Evolutionary conservation across 768 basidiomycete species (phyloP).

Genomic region (Pisolithus sp.): DNA sequence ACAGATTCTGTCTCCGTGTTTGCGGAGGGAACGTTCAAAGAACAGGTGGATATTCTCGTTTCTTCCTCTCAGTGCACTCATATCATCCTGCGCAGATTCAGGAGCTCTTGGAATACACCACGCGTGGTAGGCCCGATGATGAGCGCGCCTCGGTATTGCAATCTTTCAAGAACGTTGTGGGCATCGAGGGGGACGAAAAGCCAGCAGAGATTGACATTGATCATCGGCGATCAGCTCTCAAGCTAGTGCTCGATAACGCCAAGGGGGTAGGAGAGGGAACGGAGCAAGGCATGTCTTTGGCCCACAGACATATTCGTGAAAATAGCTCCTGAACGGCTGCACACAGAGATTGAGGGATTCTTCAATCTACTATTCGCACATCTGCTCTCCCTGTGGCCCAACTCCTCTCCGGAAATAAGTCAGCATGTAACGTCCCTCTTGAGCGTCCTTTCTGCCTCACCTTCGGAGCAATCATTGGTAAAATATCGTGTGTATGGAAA

Average conservation of each 20-base stretch:
- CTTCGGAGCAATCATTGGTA: constrained; percentile 45
- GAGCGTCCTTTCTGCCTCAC: constrained; percentile 47
- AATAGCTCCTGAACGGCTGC: background rate
- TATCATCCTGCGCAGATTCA: constrained; percentile 44
- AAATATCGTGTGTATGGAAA: constrained; percentile 67
- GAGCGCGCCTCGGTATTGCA: constrained; percentile 55
- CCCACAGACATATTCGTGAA: background rate
- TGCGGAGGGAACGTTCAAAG: constrained; percentile 83
- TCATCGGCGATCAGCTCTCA: constrained; percentile 49
- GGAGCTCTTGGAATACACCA: constrained; percentile 72
- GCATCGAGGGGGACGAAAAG: constrained; percentile 43
- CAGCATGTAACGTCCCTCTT: constrained; percentile 45
- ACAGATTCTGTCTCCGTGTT: constrained; percentile 80
- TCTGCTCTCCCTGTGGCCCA: constrained; percentile 53
- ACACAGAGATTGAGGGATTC: constrained; percentile 75
- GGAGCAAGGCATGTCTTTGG: constrained; percentile 55
- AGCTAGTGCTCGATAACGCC: constrained; percentile 53
- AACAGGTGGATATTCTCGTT: constrained; percentile 50
- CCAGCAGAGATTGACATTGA: constrained; percentile 50
- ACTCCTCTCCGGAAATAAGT: constrained; percentile 50
- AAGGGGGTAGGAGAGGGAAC: constrained; percentile 69
- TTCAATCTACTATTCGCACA: constrained; percentile 80
- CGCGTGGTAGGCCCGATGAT: constrained; percentile 60
- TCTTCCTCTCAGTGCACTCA: background rate
- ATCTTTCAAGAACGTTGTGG: constrained; percentile 59